Base-by-base conservation (phyloP, 2,329 filamentous ascomycete genomes). In the Exophiala bonariae region DNA sequence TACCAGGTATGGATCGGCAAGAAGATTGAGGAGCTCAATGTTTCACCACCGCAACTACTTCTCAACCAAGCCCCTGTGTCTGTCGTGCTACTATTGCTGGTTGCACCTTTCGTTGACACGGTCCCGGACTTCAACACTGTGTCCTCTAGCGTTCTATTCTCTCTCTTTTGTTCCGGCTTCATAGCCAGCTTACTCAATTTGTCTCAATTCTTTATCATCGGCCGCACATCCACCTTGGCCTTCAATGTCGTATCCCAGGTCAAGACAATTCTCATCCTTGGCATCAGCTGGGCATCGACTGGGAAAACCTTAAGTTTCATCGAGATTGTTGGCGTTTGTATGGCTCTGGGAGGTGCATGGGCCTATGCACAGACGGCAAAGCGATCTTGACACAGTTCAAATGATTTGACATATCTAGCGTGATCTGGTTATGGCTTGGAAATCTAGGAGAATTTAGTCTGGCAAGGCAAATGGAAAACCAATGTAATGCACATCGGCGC, bases 1-100 rank as follows among this genome's bases (percentile, higher is more conserved):
- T 50, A 50, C 33, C 47, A 50, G 31, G 45, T 50, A 31, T 50
- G 47, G 47, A 50, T 50, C 30, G 47, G 47, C 20, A 50, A 50
- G 36, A 50, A 50, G 41, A 26, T 50, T 7, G 16, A 17, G 14
- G 47, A 50, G 16, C 47, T 50, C 41, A 42, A 50, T 22, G 19
- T 50, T 22, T 20, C 31, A 6, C 31, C 41, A 10, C 41, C 36
- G 5, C 41, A 44, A 20, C 47, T 50, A 4, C 41, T 50, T 16
- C 42, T 50, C 16, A 50, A 50, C 35, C 47, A 50, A 36, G 47
- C 47, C 8, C 47, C 47, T 11, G 17, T 50, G 3, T 31, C 41
- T 13, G 34, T 37, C n/a, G 26, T 31, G 3, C 23, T 50, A 5
- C 22, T 45, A 6, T 33, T 40, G 9, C 20, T 28, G 8, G 33